Evolutionary conservation across 805 yeast genomes (phyloP).

Genomic region (Starmerella bacillaris): DNA sequence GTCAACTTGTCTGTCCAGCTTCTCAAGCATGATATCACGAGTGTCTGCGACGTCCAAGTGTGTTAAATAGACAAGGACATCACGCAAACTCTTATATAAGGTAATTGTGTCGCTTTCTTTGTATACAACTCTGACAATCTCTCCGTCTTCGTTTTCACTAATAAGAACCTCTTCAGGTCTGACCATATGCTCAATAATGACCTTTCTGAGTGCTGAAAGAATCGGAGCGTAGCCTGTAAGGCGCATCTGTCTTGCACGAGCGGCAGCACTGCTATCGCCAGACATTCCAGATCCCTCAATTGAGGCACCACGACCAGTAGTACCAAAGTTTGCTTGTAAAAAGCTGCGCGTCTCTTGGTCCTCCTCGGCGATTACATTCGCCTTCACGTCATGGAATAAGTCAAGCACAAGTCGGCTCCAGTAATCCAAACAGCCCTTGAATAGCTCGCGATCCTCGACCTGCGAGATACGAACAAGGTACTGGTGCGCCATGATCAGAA

Average conservation of each 20-base stretch:
- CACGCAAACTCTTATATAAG: conserved; percentile 86
- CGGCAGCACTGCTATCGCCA: conserved; percentile 1
- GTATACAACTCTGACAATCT: conserved; percentile 91
- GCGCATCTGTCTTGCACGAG: conserved; percentile 30
- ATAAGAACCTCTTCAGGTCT: conserved; percentile 95
- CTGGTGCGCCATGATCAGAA: conserved; percentile 54
- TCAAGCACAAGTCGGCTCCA: conserved; percentile 78
- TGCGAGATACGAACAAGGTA: conserved; percentile 71
- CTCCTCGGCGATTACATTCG: conserved; percentile 50
- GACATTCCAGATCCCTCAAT: conserved; percentile 24
- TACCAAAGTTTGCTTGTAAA: conserved; percentile 7
- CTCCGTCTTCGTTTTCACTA: conserved; percentile 98
- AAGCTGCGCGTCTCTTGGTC: conserved; percentile 58
- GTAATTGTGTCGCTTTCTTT: conserved; percentile 95
- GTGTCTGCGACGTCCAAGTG: conserved; percentile 91
- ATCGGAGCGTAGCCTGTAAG: conserved; percentile 67
- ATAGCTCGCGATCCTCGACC: conserved; percentile 88
- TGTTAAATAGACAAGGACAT: conserved; percentile 82
- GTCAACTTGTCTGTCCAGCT: conserved; percentile 80
- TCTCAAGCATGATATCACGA: conserved; percentile 80
- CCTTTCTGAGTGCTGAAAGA: conserved; percentile 66
- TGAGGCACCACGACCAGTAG: conserved; percentile 21
- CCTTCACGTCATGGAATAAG: conserved; percentile 70
- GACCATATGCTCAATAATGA: conserved; percentile 95
- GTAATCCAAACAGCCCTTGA: conserved; percentile 87